Base-by-base conservation (phyloP, 306 rosid species). In the Delonix regia region DNA sequence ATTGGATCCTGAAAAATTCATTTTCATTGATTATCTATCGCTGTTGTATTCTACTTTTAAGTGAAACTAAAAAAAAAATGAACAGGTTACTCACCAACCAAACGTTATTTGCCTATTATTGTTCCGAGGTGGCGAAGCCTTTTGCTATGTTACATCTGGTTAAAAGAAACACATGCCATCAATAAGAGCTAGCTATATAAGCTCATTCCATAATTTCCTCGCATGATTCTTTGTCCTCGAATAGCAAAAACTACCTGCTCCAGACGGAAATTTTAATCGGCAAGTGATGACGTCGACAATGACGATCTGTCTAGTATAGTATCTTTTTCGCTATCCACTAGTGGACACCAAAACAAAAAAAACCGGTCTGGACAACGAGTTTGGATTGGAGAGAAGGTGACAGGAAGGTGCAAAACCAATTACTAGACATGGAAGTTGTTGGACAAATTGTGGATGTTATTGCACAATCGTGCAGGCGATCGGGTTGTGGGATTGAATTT, bases 221-320 rank as follows among this genome's bases (percentile, higher is more conserved):
- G 15, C 33, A 11, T 38, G 12, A 21, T 39, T 41, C 75, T 28
- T 12, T 52, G 76, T 34, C 47, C 34, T 72, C 65, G 51, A 36
- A 52, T 12, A 19, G 51, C 65, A 21, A 52, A 21, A 53, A 16
- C 76, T 36, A 36, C 64, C 64, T 72, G 48, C 69, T 44, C 60
- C 38, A 11, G 15, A 19, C 1, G 39, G 28, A 2, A 51, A 27
- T 3, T n/a, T 15, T n/a, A 64, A 64, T 57, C 51, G 53, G 59
- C 11, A 15, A 18, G 19, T 12, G 61, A 63, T 24, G 41, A 65
- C 89, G 89, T 90, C 86, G 73, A 85, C 83, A 83, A 49, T 88
- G 91, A 88, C 95, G 95, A 81, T 73, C 74, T 61, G 77, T 3
- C 21, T 9, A 27, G 34, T 0, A n/a, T n/a, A 42, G 41, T 16